Evolutionary conservation across 257 asterid genomes (phyloP), one percentile per base, ranked within the genome.

Genomic region (Scutellaria baicalensis): DNA sequence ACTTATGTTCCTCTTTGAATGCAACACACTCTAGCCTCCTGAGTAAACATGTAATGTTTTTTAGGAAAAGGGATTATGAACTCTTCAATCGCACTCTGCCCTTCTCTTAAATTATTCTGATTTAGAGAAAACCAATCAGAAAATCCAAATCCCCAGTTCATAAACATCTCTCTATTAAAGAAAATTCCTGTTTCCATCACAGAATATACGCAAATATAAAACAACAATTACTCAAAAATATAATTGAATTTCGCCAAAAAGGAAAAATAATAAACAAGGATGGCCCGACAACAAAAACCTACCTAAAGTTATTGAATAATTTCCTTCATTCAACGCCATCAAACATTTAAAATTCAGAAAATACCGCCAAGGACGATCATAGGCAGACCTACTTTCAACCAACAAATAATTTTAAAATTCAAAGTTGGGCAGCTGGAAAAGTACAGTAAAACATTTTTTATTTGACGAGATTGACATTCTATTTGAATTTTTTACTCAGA

Each of bases 241-340:
- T 68, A 73, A 78, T 73, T 70, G 79, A 80, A 74, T 63, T 50
- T 54, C 23, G 13, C 43, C 63, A 4, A 23, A 31, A 14, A 66
- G 77, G 6, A 18, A 36, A 47, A 20, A 43, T 44, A 14, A 57
- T 49, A 78, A 55, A 8, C 47, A 45, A 69, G 75, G 36, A 68
- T 12, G 55, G 74, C 50, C 75, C 70, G 93, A 87, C 86, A 83
- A 84, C 36, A 70, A 9, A 78, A 70, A 71, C 77, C 79, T 38
- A 89, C 91, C 96, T 81, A 84, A 78, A 77, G 44, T 58, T 51
- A 74, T 72, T 73, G 83, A 83, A 75, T 55, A 79, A 66, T 50
- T 54, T 67, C 50, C 69, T 64, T 33, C 52, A 9, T 75, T 82
- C 81, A 77, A 83, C 77, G 83, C 73, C 86, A 88, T 80, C 81